Evolutionary conservation across 352 stramenopile genomes (phyloP).

Genomic region (Phytophthora quininea): DNA sequence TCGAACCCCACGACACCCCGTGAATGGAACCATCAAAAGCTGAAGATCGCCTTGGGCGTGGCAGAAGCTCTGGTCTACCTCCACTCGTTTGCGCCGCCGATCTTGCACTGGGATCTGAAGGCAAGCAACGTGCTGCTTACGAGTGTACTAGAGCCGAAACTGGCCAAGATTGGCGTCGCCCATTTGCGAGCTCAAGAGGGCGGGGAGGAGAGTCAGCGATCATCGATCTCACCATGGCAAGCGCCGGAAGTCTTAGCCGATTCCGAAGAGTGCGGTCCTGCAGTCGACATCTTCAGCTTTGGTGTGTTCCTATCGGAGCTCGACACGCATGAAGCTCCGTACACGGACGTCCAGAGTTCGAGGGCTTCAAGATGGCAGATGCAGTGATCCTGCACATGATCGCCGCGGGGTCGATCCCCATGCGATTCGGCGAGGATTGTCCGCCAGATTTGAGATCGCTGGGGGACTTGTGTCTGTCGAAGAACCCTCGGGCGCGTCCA

Average conservation of each 20-base stretch:
- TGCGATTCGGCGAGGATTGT: slow-evolving; percentile 40
- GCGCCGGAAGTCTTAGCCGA: slow-evolving; percentile 49
- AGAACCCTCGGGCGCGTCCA: slow-evolving; percentile 42
- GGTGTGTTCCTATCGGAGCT: slow-evolving; percentile 50
- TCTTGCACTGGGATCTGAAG: slow-evolving; percentile 65
- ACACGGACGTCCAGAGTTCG: slow-evolving; percentile 29
- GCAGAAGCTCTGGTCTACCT: slow-evolving; percentile 61
- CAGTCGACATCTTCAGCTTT: slow-evolving; percentile 48
- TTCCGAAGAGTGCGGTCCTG: slow-evolving; percentile 25
- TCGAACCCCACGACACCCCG: slow-evolving; percentile 15
- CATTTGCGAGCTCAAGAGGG: slow-evolving; percentile 8
- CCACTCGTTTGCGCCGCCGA: slow-evolving; percentile 52
- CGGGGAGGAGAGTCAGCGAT: slow-evolving; percentile 15
- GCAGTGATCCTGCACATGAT: slow-evolving; percentile 50
- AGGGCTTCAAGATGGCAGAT: slow-evolving; percentile 33
- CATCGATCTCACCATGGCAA: slow-evolving; percentile 35
- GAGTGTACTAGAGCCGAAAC: slow-evolving; percentile 29
- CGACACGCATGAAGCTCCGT: slow-evolving; percentile 47
- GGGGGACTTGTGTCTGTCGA: slow-evolving; percentile 43
- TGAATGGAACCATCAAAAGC: slow-evolving; percentile 42
- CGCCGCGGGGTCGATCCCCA: slow-evolving; percentile 26
- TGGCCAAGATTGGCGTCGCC: slow-evolving; percentile 30
- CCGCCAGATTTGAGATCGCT: slow-evolving; percentile 42
- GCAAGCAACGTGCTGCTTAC: slow-evolving; percentile 57
- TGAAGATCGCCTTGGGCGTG: slow-evolving; percentile 52